Evolutionary conservation across 2,329 filamentous ascomycete species (phyloP), one percentile per base, ranked within the genome.

Genomic region (Colletotrichum higginsianum): DNA sequence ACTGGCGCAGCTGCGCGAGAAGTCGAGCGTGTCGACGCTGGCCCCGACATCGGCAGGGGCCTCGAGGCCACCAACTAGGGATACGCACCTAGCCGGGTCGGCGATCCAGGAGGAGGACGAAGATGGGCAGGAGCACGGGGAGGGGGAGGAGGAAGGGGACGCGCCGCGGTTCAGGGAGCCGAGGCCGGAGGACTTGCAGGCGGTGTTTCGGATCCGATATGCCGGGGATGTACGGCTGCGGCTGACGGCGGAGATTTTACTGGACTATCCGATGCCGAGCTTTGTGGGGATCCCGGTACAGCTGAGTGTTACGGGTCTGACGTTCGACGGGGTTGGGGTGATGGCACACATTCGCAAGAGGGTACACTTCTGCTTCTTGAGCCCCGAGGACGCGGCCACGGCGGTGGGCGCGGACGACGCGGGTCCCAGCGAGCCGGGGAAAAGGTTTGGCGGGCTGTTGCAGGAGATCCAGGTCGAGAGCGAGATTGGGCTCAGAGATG

Each of bases 211-310:
- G 75, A 95, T 97, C 72, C 91, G 91, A 67, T 99, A 99, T 82
- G 90, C 92, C 2, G 96, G 96, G 42, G 93, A 98, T 78, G 88
- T 99, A 70, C 91, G 92, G 75, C 88, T 99, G 68, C 94, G 95
- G 73, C 86, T 99, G 61, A 98, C 96, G 30, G 95, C 96, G 0
- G 95, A 98, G 82, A 98, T 99, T 52, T 86, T 98, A 42, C 91
- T 99, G 44, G 96, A 99, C 82, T 99, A 99, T 80, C 96, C 96
- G 0, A 98, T 98, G 94, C 95, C 95, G 50, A 97, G 94, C 84
- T 99, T 99, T 78, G 96, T 98, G 2, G 95, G 95, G 15, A 96
- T 99, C 73, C 96, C 96, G 1, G 88, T 99, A 57, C 96, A 96
- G 81, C 87, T 99, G 35, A 98, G 96, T 80, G 97, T 99, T 76